These are phyloP conservation scores for Russula sp. DNA, from an alignment of 768 basidiomycete genomes.

Conservation along the genomic window DNA sequence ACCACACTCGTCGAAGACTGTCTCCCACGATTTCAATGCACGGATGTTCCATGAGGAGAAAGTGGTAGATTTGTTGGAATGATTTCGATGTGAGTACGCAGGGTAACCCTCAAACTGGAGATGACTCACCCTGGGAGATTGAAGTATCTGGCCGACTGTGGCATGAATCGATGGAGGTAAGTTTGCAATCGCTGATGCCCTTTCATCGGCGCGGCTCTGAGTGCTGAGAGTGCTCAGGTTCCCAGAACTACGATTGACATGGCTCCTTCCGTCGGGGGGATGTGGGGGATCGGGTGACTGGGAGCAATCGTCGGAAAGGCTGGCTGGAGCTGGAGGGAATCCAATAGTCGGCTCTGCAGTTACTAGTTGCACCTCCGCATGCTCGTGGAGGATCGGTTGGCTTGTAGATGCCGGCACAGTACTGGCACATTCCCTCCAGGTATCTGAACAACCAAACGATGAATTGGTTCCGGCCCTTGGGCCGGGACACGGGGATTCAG, in stretches of 20 bases:
- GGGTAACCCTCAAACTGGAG: slow-evolving; percentile 11
- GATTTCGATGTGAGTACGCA: slow-evolving; percentile 3
- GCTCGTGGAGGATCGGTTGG: background rate
- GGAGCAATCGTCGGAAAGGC: background rate
- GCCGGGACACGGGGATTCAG: background rate
- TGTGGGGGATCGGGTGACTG: background rate
- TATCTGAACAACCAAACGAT: background rate
- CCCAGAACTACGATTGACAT: background rate
- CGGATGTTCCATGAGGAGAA: background rate
- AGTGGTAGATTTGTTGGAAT: background rate
- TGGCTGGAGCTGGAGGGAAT: too few species aligned
- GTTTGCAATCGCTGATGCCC: background rate
- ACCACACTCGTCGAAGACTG: background rate
- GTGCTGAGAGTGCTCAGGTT: background rate
- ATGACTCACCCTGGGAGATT: background rate
- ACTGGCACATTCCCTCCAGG: background rate
- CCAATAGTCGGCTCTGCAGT: background rate
- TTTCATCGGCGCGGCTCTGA: slow-evolving; percentile 12
- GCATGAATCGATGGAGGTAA: background rate
- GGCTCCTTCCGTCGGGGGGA: background rate
- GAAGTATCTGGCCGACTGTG: slow-evolving; percentile 1
- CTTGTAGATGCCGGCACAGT: slow-evolving; percentile 1
- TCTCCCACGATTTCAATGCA: background rate
- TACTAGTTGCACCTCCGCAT: background rate
- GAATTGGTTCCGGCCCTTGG: background rate